Percentiles rank a stretch among this genome's conserved stretches.
Evolutionary conservation across 2,329 filamentous ascomycete genomes (phyloP).

Genomic region (Neurospora sp.): DNA sequence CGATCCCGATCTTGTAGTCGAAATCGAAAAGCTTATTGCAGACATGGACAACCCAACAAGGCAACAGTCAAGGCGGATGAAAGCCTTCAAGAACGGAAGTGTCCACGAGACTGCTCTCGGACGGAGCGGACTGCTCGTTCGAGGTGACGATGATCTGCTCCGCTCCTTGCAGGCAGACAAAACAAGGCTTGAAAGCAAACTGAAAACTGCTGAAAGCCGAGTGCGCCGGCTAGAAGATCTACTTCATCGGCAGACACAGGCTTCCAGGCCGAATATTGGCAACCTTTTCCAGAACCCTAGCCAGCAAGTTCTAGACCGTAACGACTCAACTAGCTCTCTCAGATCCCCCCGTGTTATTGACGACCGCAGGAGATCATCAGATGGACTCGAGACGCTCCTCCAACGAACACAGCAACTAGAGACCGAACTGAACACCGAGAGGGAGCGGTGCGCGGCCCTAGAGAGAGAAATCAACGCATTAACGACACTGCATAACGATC

Average conservation of each 20-base stretch:
- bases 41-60: slow-evolving; percentile 75
- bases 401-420: slow-evolving; percentile 57
- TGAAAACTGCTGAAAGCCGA: slow-evolving; percentile 78
- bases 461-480: slow-evolving; percentile 59
- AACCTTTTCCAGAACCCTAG: slow-evolving; percentile 43
- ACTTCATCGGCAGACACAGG: slow-evolving; percentile 68
- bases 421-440: slow-evolving; percentile 65
- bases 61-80: slow-evolving; percentile 76
- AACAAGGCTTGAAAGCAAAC: slow-evolving; percentile 57
- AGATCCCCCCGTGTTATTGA: slow-evolving; percentile 31
- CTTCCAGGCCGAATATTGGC: slow-evolving; percentile 41
- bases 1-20: slow-evolving; percentile 55
- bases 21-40: slow-evolving; percentile 65
- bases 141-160: slow-evolving; percentile 77
- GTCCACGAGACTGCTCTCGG: slow-evolving; percentile 83
- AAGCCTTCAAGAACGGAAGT: slow-evolving; percentile 94
- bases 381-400: slow-evolving; percentile 33
- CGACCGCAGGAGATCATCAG: slow-evolving; percentile 35
- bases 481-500: slow-evolving; percentile 47
- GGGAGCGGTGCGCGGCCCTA: slow-evolving; percentile 53
- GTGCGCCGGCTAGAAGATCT: slow-evolving; percentile 87
- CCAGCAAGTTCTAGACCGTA: slow-evolving; percentile 37
- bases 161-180: slow-evolving; percentile 77
- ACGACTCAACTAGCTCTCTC: slow-evolving; percentile 39
- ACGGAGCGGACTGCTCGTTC: slow-evolving; percentile 73